A percentile compares a stretch with the other conserved stretches of the same genome.
Evolutionary conservation across 2,329 filamentous ascomycete species (phyloP).

Genomic region (Xylariaceae sp.): DNA sequence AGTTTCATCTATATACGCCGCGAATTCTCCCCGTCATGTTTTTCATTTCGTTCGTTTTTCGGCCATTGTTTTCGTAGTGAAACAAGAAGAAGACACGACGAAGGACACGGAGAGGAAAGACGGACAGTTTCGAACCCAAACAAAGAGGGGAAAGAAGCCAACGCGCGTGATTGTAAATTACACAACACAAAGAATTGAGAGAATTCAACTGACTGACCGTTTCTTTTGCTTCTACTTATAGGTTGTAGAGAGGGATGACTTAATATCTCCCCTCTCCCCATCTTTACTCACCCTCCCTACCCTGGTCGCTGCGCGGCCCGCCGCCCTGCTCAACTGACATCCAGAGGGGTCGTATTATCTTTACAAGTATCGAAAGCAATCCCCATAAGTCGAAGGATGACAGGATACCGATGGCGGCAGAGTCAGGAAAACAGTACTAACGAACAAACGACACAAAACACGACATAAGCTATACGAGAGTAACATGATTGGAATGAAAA

Average conservation of each 20-base stretch:
- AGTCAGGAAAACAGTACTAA: too few species aligned
- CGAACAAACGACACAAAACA: too few species aligned
- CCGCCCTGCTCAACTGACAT: slow-evolving; percentile 3
- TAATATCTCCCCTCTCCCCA: neutral
- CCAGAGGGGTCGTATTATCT: too few species aligned
- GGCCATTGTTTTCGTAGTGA: slow-evolving; percentile 21
- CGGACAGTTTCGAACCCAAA: slow-evolving; percentile 4
- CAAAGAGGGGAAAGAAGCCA: slow-evolving; percentile 1
- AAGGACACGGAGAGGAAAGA: slow-evolving; percentile 14
- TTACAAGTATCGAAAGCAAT: too few species aligned
- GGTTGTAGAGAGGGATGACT: slow-evolving; percentile 29
- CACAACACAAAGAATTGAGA: slow-evolving; percentile 15
- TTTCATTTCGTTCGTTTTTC: neutral
- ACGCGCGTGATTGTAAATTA: slow-evolving; percentile 16
- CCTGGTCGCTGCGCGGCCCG: slow-evolving; percentile 5
- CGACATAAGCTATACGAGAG: too few species aligned
- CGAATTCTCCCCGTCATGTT: slow-evolving; percentile 6
- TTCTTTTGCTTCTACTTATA: slow-evolving; percentile 27
- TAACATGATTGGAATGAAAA: too few species aligned
- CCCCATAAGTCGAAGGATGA: too few species aligned
- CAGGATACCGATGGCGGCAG: too few species aligned
- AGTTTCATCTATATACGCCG: slow-evolving; percentile 9
- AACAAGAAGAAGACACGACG: slow-evolving; percentile 22
- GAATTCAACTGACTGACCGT: slow-evolving; percentile 27
- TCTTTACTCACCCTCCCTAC: slow-evolving; percentile 2